Evolutionary conservation across 2,329 filamentous ascomycete species (phyloP).

Genomic region (Hypocreales sp.): DNA sequence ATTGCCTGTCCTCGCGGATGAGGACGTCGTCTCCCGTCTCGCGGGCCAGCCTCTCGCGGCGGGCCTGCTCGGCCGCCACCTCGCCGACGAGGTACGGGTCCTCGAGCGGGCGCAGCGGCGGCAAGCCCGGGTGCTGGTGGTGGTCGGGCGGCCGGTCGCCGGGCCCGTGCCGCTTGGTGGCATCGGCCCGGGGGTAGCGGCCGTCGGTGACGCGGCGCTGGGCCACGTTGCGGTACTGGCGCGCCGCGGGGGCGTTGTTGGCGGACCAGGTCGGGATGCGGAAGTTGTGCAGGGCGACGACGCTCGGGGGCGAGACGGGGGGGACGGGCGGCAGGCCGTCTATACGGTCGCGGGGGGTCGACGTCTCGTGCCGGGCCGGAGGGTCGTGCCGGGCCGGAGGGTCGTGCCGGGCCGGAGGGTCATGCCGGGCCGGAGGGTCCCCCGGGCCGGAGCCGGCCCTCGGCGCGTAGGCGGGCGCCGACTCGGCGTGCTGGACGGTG

Average conservation of each 20-base stretch:
- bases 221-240: slow-evolving; percentile 49
- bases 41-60: slow-evolving; percentile 38
- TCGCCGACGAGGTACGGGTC: slow-evolving; percentile 55
- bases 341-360: slow-evolving; percentile 15
- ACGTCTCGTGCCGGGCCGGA: slow-evolving; percentile 7
- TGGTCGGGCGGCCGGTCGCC: slow-evolving; percentile 1
- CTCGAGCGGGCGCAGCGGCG: slow-evolving; percentile 42
- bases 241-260: slow-evolving; percentile 34
- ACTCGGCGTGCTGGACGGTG: slow-evolving; percentile 28
- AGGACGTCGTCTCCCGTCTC: slow-evolving; percentile 40
- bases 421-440: too few species aligned
- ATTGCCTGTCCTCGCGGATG: slow-evolving; percentile 39
- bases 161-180: slow-evolving; percentile 6
- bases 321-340: slow-evolving; percentile 37
- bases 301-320: slow-evolving; percentile 17
- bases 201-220: slow-evolving; percentile 39
- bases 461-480: slow-evolving; percentile 36
- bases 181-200: slow-evolving; percentile 16
- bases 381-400: too few species aligned
- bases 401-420: too few species aligned
- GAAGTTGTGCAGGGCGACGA: slow-evolving; percentile 34
- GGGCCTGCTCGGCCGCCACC: slow-evolving; percentile 41
- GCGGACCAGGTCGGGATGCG: slow-evolving; percentile 44
- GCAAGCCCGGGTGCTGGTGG: slow-evolving; percentile 1
- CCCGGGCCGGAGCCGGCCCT: too few species aligned